Evolutionary conservation across 2,329 filamentous ascomycete species (phyloP).

Genomic region (Venturiaceae sp.): DNA sequence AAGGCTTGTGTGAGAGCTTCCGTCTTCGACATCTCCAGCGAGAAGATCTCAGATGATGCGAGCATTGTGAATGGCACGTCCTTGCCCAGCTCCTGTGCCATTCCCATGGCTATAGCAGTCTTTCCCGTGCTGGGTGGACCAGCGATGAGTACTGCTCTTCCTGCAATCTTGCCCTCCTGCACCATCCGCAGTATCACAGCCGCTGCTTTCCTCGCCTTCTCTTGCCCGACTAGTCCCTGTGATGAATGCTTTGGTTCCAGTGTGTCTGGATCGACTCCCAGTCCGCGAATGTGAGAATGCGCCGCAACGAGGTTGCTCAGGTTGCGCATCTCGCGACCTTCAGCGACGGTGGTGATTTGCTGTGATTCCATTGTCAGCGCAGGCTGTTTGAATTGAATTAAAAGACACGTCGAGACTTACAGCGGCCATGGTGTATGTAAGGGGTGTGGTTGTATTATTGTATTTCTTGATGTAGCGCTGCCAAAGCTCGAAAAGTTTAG

Average conservation of each 20-base stretch:
- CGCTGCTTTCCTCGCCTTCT: slow-evolving; percentile 92
- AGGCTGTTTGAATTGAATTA: neutral
- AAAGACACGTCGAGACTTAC: neutral
- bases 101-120: slow-evolving; percentile 96
- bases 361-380: neutral
- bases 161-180: slow-evolving; percentile 96
- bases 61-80: slow-evolving; percentile 97
- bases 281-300: slow-evolving; percentile 93
- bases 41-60: slow-evolving; percentile 95
- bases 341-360: slow-evolving; percentile 70
- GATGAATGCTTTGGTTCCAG: slow-evolving; percentile 77
- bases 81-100: slow-evolving; percentile 88
- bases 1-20: slow-evolving; percentile 98
- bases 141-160: slow-evolving; percentile 86
- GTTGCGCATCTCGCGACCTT: slow-evolving; percentile 90
- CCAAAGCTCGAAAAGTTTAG: neutral
- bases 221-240: slow-evolving; percentile 90
- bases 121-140: slow-evolving; percentile 96
- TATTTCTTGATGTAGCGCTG: too few relatives aligned
- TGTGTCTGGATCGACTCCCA: slow-evolving; percentile 86
- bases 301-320: slow-evolving; percentile 98
- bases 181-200: slow-evolving; percentile 98
- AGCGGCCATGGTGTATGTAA: neutral
- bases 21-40: slow-evolving; percentile 98
- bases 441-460: neutral